phyloP scores from a whole-genome alignment of 768 basidiomycete genomes.

The Pulveroboletus sp. region DNA sequence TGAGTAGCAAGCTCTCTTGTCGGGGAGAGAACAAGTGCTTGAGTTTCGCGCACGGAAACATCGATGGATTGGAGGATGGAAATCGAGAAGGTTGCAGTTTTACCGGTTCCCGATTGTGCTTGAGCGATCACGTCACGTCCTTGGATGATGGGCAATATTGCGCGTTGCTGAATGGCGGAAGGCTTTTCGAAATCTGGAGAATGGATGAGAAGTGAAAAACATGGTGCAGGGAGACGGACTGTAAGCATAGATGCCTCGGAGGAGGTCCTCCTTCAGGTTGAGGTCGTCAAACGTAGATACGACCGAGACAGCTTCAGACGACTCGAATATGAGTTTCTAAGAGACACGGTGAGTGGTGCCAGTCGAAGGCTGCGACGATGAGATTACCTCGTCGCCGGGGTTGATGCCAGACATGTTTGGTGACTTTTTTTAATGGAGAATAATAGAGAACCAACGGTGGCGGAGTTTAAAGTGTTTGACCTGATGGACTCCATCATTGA shows the following conservation, averaged over 20 bases:
- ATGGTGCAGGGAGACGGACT: slow-evolving; percentile 48
- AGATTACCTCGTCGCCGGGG: slow-evolving; percentile 76
- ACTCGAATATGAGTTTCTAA: slow-evolving; percentile 93
- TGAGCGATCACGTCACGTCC: slow-evolving; percentile 98
- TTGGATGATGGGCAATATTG: slow-evolving; percentile 93
- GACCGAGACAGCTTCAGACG: slow-evolving; percentile 87
- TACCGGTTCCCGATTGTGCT: slow-evolving; percentile 98
- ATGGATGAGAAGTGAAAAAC: slow-evolving; percentile 2
- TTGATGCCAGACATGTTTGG: slow-evolving; percentile 78
- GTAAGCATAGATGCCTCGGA: slow-evolving; percentile 98
- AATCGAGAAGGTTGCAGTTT: slow-evolving; percentile 99
- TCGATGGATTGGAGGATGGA: slow-evolving; percentile 98
- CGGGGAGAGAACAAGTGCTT: slow-evolving; percentile 94
- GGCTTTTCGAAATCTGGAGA: slow-evolving; percentile 90
- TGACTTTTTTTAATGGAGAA: slow-evolving; percentile 29
- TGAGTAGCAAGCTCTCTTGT: slow-evolving; percentile 99
- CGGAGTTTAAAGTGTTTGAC: slow-evolving; percentile 55
- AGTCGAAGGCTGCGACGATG: slow-evolving; percentile 18
- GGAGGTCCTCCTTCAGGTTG: slow-evolving; percentile 88
- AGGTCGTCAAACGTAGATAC: slow-evolving; percentile 90
- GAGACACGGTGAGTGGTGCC: slow-evolving; percentile 1
- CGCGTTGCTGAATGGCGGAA: slow-evolving; percentile 97
- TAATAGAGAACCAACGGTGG: slow-evolving; percentile 27
- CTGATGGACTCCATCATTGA: slow-evolving; percentile 92
- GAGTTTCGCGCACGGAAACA: slow-evolving; percentile 88